Base-by-base conservation (phyloP, 179 eudicot genomes). In the Heliamphora pulchella region DNA sequence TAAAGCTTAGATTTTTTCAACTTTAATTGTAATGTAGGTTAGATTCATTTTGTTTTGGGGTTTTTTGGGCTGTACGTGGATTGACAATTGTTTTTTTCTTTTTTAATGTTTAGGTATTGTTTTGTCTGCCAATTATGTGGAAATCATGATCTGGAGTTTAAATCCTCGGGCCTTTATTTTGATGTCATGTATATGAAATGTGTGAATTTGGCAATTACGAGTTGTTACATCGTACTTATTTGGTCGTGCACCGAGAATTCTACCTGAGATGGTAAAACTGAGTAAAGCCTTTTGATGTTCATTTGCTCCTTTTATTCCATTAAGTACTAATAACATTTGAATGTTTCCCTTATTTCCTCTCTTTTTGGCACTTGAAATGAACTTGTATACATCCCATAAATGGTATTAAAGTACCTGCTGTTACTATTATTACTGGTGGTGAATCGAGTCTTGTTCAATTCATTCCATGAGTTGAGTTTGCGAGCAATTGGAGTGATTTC, bases 301-400 rank as follows among this genome's bases (percentile, higher is more conserved):
- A 22, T 64, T 48, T 5, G 20, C 11, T 9, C 41, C 14, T 0
- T 41, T 31, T 39, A 8, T 4, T 18, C 20, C 39, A 17, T 8
- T 39, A 10, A 22, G 6, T 50, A 65, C 47, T 20, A 44, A 46
- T 63, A 2, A 13, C 43, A 77, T 63, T 64, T 50, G 13, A 53
- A 18, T 71, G 39, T 18, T 22, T 41, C 14, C 17, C 15, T 31
- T 2, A 10, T 20, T 57, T 17, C 53, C 50, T 14, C 43, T 22
- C 64, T 50, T 47, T 76, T 55, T 20, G 54, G 70, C 55, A 43
- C 78, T 9, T 44, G 51, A 10, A 47, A 77, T 63, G 46, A 64
- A 64, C 44, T 77, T 31, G 31, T 14, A 7, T 61, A 48, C 13
- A 54, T 17, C 62, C 15, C 63, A 17, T 4, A 11, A 63, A 63